Percentiles rank a stretch among this genome's conserved stretches.
Conservation (phyloP, 768 basidiomycete genomes). For the Multifurca ochricompacta region DNA sequence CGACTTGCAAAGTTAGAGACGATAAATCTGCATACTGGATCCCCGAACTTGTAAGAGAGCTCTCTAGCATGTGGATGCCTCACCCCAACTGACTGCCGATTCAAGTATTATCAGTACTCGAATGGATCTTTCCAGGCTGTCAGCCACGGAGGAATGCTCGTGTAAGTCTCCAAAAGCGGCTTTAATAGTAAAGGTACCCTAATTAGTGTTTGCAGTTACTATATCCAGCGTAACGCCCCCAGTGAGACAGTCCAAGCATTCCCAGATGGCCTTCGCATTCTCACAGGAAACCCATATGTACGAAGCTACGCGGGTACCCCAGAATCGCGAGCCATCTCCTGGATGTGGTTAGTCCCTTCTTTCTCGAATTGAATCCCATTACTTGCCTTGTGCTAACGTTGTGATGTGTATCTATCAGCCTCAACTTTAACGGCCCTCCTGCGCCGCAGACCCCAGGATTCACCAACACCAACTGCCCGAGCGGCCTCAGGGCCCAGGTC, state of each 20-base stretch:
- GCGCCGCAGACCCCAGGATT: constrained; percentile 9
- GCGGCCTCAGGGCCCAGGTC: constrained; percentile 25
- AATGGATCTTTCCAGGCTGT: constrained; percentile 11
- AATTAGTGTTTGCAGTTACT: constrained; percentile 11
- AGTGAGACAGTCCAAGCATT: no score
- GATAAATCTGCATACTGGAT: constrained; percentile 20
- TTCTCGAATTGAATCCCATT: no score
- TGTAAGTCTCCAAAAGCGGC: constrained; percentile 4
- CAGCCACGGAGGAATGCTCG: constrained; percentile 16
- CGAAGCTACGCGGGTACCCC: constrained; percentile 23
- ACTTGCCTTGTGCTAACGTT: no score
- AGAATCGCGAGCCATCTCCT: constrained; percentile 23
- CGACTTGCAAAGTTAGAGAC: constrained; percentile 18
- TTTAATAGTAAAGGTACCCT: not conserved
- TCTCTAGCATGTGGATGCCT: not conserved
- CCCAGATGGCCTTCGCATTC: constrained; percentile 21
- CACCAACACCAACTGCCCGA: constrained; percentile 20
- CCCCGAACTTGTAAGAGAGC: constrained; percentile 9
- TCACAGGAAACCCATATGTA: constrained; percentile 25
- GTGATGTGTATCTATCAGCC: no score
- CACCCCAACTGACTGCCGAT: not conserved
- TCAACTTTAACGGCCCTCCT: not conserved
- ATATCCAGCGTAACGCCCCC: constrained; percentile 2
- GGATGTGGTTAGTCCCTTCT: constrained; percentile 17
- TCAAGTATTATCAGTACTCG: constrained; percentile 11